Evolutionary conservation across 208 protist species (phyloP), one percentile per base, ranked within the genome.

Genomic region (Phytomonas francai): DNA sequence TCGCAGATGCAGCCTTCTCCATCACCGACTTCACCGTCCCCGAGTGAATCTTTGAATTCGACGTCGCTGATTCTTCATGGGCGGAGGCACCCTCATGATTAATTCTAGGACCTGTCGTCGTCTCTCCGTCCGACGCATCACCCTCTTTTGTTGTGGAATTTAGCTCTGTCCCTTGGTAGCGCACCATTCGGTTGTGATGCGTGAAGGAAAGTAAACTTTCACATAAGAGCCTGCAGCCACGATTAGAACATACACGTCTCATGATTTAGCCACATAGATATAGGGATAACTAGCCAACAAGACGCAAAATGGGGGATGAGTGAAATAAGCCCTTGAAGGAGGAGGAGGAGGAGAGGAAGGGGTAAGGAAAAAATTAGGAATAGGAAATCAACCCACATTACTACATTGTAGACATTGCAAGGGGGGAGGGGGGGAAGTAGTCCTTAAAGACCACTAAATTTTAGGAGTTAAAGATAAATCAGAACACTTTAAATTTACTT

Each of bases 1-100:
- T 76, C 27, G 87, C 87, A 19, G 74, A 80, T 0, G 87, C 80
- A 3, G 89, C 83, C 19, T 67, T 69, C 59, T 95, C 86, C 86
- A 95, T 94, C 30, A 80, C 74, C 45, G 61, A 59, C 59, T 61
- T 25, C 4, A 39, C 63, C 2, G 61, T 33, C 28, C 9, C 14
- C 22, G 12, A 27, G 25, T 9, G 19, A 27, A 56, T 64, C 22
- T 31, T 67, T 39, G 27, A 16, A 2, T 42, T 45, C 49, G 59
- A 45, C 28, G n/a, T 70, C 57, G 28, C 36, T 2, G 32, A 54
- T 54, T 12, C 58, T 49, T 60, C 63, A 25, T 11, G 62, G 57
- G 42, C 56, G 30, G 62, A 58, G 25, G 45, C 9, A 42, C 54
- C 59, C 0, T 67, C 77, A 27, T 28, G 31, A 28, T 25, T 30